phyloP scores from a whole-genome alignment of 306 rosid genomes.

The Macrotyloma uniflorum region DNA sequence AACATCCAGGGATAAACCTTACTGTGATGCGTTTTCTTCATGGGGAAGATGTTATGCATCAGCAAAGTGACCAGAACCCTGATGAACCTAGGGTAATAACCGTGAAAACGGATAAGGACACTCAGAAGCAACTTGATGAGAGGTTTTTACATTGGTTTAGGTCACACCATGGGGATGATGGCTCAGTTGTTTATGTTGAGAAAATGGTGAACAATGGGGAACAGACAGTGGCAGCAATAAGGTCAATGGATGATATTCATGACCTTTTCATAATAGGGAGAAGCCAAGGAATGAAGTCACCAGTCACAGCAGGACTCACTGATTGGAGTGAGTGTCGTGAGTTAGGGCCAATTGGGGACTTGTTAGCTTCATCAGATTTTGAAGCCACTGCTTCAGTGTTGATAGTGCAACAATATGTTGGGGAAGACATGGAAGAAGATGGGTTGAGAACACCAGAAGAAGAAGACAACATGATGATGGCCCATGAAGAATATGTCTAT shows the following conservation, averaged over 20 bases:
- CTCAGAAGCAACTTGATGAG: conserved; percentile 61
- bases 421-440: conserved; percentile 44
- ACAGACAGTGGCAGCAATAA: conserved; percentile 73
- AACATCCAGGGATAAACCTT: conserved; percentile 60
- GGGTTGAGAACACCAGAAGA: conserved; percentile 17
- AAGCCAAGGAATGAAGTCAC: conserved; percentile 67
- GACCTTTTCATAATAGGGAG: conserved; percentile 79
- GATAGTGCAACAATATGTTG: conserved; percentile 78
- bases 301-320: conserved; percentile 79
- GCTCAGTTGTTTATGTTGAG: conserved; percentile 55
- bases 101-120: conserved; percentile 45
- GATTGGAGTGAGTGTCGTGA: conserved; percentile 98
- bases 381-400: conserved; percentile 79
- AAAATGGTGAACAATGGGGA: conserved; percentile 76
- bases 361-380: conserved; percentile 86
- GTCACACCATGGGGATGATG: conserved; percentile 28
- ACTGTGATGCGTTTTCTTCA: conserved; percentile 64
- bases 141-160: conserved; percentile 52
- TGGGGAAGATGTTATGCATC: conserved; percentile 36
- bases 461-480: background rate
- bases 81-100: conserved; percentile 24
- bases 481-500: conserved; percentile 36
- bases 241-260: conserved; percentile 64
- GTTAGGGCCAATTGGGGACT: conserved; percentile 86
- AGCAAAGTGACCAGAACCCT: background rate